Evolutionary conservation across 176 grass and related monocot species (phyloP).

Genomic region (Zizania latifolia): DNA sequence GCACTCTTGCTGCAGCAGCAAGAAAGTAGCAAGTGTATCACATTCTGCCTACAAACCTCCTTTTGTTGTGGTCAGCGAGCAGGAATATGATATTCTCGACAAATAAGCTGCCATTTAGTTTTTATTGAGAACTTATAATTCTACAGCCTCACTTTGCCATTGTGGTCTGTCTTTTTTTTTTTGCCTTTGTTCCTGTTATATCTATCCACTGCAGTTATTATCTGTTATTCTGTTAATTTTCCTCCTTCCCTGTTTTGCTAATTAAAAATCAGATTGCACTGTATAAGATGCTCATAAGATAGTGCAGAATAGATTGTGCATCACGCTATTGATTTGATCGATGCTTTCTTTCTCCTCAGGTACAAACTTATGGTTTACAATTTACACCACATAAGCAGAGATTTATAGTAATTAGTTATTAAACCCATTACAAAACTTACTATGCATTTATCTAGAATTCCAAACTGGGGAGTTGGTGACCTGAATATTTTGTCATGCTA

Average conservation of each 20-base stretch:
- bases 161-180: neutral
- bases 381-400: neutral
- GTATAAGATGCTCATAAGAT: neutral
- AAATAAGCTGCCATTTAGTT: neutral
- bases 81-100: neutral
- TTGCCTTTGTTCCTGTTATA: neutral
- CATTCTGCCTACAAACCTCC: neutral
- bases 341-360: neutral
- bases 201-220: neutral
- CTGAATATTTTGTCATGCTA: neutral
- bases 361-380: neutral
- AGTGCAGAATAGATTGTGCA: neutral
- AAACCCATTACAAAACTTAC: neutral
- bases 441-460: too few species aligned
- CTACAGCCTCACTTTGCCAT: neutral
- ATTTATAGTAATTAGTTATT: neutral
- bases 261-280: neutral
- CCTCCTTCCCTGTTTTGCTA: neutral
- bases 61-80: neutral
- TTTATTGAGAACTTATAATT: neutral
- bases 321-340: neutral
- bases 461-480: too few species aligned
- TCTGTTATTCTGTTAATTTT: neutral
- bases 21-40: too few species aligned
- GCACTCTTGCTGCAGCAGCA: too few species aligned